Evolutionary conservation across 2,329 filamentous ascomycete genomes (phyloP), one percentile per base, ranked within the genome.

Genomic region (Penicillium freii): DNA sequence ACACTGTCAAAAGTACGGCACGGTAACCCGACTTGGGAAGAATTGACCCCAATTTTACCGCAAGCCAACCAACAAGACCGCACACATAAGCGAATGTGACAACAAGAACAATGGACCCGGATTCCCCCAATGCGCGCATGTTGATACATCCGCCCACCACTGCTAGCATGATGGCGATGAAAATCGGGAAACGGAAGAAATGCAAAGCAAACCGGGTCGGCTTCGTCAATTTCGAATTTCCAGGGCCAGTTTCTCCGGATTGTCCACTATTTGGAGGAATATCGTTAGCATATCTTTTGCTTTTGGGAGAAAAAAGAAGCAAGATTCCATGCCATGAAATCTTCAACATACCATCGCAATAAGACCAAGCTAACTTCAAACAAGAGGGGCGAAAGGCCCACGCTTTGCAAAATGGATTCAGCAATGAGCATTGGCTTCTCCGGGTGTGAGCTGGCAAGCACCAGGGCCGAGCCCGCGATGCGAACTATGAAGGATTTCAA

Each of bases 301-400:
- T 31, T 13, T 13, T 11, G 10, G 29, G 29, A 2, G 2, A 31
- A 5, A 0, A 34, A 7, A 5, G 1, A 29, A 19, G 21, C 11
- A 48, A 4, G 8, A 7, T 21, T 27, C 15, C 9, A 9, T 4
- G 11, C 13, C n/a, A 5, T 15, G 23, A 2, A 29, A 19, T 6
- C 3, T 50, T 10, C 9, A 23, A 36, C 57, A 17, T 62, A 70
- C 68, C 66, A 66, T 59, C 63, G 54, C 40, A 71, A 25, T 50
- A 70, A 61, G 10, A 70, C 51, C 25, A 69, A 52, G 51, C 68
- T 70, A 34, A 70, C 61, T 56, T 71, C 68, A 36, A 71, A 69
- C 19, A 70, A 54, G 19, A 71, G 62, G 36, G 67, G 66, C 11
- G 68, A 70, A n/a, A 70, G 63, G 1, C 68, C 69, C 29, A 68